These are phyloP conservation scores for Amanita fuliginea DNA, from an alignment of 768 basidiomycete genomes.

Conservation along the genomic window DNA sequence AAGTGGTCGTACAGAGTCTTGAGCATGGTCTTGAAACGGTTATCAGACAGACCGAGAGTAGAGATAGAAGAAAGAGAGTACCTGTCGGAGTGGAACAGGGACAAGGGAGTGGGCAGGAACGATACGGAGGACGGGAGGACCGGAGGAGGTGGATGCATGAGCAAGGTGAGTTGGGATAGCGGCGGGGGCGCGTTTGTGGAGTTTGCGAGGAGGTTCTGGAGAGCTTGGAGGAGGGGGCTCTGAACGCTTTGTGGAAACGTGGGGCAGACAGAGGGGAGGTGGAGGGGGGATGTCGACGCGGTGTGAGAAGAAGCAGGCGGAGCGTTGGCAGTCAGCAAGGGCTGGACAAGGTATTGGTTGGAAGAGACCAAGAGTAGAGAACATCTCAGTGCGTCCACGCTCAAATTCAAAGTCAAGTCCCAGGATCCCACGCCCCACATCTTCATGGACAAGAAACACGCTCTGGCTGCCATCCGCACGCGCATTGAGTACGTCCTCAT, in stretches of 20 bases:
- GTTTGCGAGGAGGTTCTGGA: slow-evolving; percentile 53
- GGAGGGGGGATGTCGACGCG: slow-evolving; percentile 23
- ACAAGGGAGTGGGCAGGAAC: slow-evolving; percentile 63
- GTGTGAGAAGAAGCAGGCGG: slow-evolving; percentile 62
- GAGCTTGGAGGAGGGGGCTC: slow-evolving; percentile 20
- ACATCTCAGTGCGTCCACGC: slow-evolving; percentile 52
- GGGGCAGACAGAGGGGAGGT: slow-evolving; percentile 25
- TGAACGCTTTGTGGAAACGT: slow-evolving; percentile 43
- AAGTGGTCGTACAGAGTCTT: slow-evolving; percentile 70
- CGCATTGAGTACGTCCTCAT: slow-evolving; percentile 18
- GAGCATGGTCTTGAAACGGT: slow-evolving; percentile 47
- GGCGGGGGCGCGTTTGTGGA: slow-evolving; percentile 42
- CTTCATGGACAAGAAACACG: neutral
- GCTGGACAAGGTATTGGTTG: slow-evolving; percentile 46
- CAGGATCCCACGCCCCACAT: too few species aligned
- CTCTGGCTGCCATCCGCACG: slow-evolving; percentile 10
- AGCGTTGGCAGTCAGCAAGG: slow-evolving; percentile 16
- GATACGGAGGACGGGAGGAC: slow-evolving; percentile 53
- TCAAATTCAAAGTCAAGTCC: too few species aligned
- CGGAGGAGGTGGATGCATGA: slow-evolving; percentile 28
- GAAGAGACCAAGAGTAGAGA: slow-evolving; percentile 50
- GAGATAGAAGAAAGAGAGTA: slow-evolving; percentile 2
- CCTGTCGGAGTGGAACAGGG: slow-evolving; percentile 62
- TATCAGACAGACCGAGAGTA: slow-evolving; percentile 10
- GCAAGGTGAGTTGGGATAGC: slow-evolving; percentile 28